Evolutionary conservation across 305 asterid genomes (phyloP).

Genomic region (Andrographis paniculata): DNA sequence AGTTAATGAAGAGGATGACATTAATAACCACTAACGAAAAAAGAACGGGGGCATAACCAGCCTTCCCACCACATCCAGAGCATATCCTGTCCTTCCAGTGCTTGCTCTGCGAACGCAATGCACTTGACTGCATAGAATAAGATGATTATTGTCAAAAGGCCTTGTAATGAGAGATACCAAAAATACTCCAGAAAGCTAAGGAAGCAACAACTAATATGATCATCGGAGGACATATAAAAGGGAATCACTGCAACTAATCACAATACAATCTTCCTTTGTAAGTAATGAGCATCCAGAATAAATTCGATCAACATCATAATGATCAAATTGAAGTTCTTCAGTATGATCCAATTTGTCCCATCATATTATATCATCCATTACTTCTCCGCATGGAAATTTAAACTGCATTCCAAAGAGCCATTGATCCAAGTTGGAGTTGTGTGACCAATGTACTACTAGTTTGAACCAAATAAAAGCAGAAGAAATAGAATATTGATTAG

Average conservation of each 20-base stretch:
- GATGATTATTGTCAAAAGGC: slow-evolving; percentile 24
- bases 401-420: slow-evolving; percentile 6
- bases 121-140: slow-evolving; percentile 57
- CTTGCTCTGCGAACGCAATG: slow-evolving; percentile 38
- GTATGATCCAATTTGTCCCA: too few species aligned
- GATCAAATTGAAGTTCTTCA: slow-evolving; percentile 7
- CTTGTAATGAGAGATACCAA: slow-evolving; percentile 11
- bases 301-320: slow-evolving; percentile 1
- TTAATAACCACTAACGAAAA: slow-evolving; percentile 52
- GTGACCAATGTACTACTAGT: slow-evolving; percentile 6
- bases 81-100: slow-evolving; percentile 47
- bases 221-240: background rate
- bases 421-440: background rate
- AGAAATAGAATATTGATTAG: background rate
- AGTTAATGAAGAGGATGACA: slow-evolving; percentile 61
- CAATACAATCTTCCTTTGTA: slow-evolving; percentile 8
- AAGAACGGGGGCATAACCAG: slow-evolving; percentile 84
- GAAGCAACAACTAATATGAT: slow-evolving; percentile 12
- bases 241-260: slow-evolving; percentile 2
- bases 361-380: background rate
- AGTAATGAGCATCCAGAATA: slow-evolving; percentile 3
- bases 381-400: slow-evolving; percentile 7
- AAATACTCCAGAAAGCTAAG: slow-evolving; percentile 8
- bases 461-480: slow-evolving; percentile 2
- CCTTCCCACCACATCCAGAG: slow-evolving; percentile 40